These are phyloP conservation scores for Zymoseptoria tritici DNA, from an alignment of 2,329 filamentous ascomycete species.

Conservation along the genomic window DNA sequence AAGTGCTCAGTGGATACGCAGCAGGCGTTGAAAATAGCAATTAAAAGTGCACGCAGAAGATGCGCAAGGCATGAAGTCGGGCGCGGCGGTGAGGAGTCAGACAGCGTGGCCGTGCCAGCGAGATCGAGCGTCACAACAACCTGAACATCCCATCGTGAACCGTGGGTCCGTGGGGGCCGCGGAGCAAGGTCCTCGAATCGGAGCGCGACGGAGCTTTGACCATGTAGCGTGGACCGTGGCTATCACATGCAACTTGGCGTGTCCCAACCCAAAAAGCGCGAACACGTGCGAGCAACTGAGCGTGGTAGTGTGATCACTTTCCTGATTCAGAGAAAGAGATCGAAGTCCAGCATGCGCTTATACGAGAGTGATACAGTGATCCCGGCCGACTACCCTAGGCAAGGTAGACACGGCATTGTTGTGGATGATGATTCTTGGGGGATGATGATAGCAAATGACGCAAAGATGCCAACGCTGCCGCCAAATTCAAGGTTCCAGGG, in stretches of 20 bases:
- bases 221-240: too few species aligned
- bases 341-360: not conserved
- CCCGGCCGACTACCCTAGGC: not conserved
- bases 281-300: not conserved
- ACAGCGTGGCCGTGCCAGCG: not conserved
- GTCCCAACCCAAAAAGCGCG: not conserved
- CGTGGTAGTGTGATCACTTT: not conserved
- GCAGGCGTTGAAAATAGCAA: not conserved
- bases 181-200: not conserved
- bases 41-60: too few species aligned
- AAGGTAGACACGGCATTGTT: not conserved
- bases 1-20: not conserved
- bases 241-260: not conserved
- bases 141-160: not conserved
- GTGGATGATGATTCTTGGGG: not conserved
- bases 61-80: not conserved
- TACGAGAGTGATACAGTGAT: not conserved
- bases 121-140: not conserved
- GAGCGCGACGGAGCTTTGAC: not conserved
- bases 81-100: not conserved
- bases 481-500: not conserved
- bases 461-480: not conserved
- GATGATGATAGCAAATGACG: not conserved
- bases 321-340: not conserved
- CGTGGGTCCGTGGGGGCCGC: too few species aligned